These are phyloP conservation scores for Xylariaceae sp. DNA, from an alignment of 2,329 filamentous ascomycete species.

Conservation along the genomic window DNA sequence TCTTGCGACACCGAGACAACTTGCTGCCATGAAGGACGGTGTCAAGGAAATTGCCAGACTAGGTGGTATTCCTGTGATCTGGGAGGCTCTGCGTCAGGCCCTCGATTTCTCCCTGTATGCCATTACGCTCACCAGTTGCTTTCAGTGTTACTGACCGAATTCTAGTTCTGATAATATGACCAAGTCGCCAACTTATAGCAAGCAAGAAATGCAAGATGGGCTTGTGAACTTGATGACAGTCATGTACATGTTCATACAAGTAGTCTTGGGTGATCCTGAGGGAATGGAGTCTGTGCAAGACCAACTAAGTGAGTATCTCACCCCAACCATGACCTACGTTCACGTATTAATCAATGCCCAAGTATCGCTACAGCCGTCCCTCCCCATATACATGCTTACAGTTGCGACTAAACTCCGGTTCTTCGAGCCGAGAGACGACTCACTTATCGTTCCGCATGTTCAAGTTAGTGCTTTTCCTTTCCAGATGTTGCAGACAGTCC, in stretches of 20 bases:
- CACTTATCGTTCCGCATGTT: conserved; percentile 48
- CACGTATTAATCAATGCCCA: conserved; percentile 22
- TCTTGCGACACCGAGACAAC: conserved; percentile 50
- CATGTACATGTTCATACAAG: conserved; percentile 56
- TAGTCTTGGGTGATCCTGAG: conserved; percentile 47
- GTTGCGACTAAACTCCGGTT: conserved; percentile 62
- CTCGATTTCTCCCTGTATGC: conserved; percentile 52
- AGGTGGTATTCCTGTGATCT: conserved; percentile 47
- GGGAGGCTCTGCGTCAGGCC: conserved; percentile 44
- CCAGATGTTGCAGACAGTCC: background rate
- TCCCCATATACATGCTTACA: conserved; percentile 68
- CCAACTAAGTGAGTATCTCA: conserved; percentile 45
- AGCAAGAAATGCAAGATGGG: conserved; percentile 54
- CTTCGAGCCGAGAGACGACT: conserved; percentile 18
- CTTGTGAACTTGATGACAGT: conserved; percentile 59
- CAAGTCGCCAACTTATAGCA: conserved; percentile 35
- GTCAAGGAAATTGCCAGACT: conserved; percentile 47
- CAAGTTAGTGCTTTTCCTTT: conserved; percentile 43
- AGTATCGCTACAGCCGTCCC: conserved; percentile 58
- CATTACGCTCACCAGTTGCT: conserved; percentile 13
- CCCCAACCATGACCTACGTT: background rate
- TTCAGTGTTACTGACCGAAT: conserved; percentile 28
- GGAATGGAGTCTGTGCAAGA: conserved; percentile 43
- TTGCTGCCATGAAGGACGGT: conserved; percentile 54
- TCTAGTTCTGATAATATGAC: conserved; percentile 44